phyloP scores from a whole-genome alignment of 768 basidiomycete species.

The Naganishia vaughanmartiniae region DNA sequence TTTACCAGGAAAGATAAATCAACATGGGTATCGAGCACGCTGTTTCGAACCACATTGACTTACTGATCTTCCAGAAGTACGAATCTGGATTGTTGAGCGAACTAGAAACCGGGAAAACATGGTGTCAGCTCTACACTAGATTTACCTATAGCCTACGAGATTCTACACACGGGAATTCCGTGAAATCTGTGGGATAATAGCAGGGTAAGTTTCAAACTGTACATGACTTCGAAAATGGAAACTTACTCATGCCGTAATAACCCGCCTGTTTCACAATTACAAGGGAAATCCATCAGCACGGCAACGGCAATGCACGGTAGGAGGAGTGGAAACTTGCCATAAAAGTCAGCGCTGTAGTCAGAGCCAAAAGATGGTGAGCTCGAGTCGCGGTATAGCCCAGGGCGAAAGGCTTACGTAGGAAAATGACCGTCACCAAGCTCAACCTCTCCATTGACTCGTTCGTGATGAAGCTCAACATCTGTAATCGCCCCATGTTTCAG shows the following conservation, averaged over 20 bases:
- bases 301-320: no score
- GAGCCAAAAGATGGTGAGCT: constrained; percentile 28
- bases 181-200: background rate
- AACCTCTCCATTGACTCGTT: constrained; percentile 52
- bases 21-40: no score
- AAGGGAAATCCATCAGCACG: background rate
- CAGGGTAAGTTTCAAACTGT: background rate
- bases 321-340: constrained; percentile 35
- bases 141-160: background rate
- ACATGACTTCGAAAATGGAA: background rate
- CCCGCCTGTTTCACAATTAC: background rate
- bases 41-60: background rate
- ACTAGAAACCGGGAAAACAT: background rate
- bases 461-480: constrained; percentile 49
- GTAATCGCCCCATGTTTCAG: background rate
- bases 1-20: background rate
- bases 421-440: constrained; percentile 51
- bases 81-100: background rate
- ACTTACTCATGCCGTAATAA: constrained; percentile 29
- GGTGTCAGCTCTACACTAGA: background rate
- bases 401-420: constrained; percentile 45
- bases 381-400: background rate
- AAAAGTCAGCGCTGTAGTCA: constrained; percentile 38
- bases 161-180: constrained; percentile 3
- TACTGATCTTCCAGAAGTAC: constrained; percentile 48